Conservation (phyloP, 257 asterid genomes). For the Plantago major region DNA sequence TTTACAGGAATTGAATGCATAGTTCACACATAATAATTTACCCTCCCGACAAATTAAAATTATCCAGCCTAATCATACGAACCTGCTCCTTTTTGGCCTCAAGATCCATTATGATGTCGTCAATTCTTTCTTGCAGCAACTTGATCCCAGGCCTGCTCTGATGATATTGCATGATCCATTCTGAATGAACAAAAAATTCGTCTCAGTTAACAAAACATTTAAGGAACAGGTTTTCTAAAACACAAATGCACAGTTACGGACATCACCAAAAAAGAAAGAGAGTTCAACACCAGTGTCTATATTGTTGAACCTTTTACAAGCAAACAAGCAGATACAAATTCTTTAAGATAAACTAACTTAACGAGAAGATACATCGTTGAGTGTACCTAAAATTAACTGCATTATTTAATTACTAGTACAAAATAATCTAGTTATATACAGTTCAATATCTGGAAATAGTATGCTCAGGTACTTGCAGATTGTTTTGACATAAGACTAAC, state of each 20-base stretch:
- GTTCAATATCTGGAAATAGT: neutral
- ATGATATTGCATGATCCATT: constrained; percentile 70
- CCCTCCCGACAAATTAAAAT: constrained; percentile 3
- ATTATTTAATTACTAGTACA: neutral
- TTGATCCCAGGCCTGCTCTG: constrained; percentile 74
- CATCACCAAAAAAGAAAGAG: neutral
- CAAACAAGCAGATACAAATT: neutral
- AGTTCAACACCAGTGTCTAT: neutral
- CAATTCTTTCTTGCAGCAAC: constrained; percentile 76
- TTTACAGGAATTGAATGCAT: neutral
- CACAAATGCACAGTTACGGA: neutral
- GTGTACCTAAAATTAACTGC: neutral
- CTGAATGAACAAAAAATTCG: constrained; percentile 35
- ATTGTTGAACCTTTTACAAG: neutral
- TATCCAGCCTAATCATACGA: neutral
- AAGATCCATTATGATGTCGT: constrained; percentile 70
- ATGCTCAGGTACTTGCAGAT: neutral
- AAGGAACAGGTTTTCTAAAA: constrained; percentile 8
- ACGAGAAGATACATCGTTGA: constrained; percentile 6
- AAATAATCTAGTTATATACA: neutral
- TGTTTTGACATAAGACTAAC: constrained; percentile 2
- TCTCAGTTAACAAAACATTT: neutral
- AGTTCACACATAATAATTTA: neutral
- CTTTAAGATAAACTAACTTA: neutral
- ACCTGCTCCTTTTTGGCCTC: constrained; percentile 81